Conservation (phyloP, 768 basidiomycete genomes). For the Boletellus emodensis region DNA sequence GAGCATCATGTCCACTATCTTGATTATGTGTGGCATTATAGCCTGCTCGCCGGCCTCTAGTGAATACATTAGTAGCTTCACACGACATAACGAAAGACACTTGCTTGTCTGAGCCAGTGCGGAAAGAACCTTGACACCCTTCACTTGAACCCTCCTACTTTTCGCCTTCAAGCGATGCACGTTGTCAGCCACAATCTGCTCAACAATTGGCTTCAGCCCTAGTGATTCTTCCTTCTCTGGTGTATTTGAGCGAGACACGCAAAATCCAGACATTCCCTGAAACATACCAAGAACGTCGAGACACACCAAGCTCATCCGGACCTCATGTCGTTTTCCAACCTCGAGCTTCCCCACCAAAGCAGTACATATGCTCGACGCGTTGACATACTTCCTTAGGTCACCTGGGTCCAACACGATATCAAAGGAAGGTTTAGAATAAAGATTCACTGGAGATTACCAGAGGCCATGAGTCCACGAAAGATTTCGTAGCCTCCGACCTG, state of each 20-base stretch:
- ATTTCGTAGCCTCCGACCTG: neutral
- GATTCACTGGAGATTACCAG: too few species aligned
- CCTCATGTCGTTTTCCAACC: slow-evolving; percentile 9
- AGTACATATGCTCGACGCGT: slow-evolving; percentile 8
- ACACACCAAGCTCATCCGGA: slow-evolving; percentile 16
- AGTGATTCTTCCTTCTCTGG: too few species aligned
- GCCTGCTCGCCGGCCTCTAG: slow-evolving; percentile 1
- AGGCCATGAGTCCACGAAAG: neutral
- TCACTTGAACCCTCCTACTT: slow-evolving; percentile 2
- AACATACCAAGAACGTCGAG: slow-evolving; percentile 21
- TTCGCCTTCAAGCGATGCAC: neutral
- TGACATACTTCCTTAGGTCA: slow-evolving; percentile 7
- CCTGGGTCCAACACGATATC: neutral
- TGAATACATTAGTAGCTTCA: neutral
- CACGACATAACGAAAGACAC: neutral
- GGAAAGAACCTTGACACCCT: slow-evolving; percentile 1
- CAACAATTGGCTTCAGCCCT: neutral
- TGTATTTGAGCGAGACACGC: too few species aligned
- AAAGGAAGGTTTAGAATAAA: too few species aligned
- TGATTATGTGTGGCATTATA: neutral
- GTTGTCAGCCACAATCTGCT: neutral
- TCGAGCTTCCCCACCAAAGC: slow-evolving; percentile 14
- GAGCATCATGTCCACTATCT: slow-evolving; percentile 6
- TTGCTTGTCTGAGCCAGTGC: slow-evolving; percentile 6
- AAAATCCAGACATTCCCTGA: too few species aligned